Base-by-base conservation (phyloP, 1,139 yeast genomes). In the Blastobotrys illinoisensis region DNA sequence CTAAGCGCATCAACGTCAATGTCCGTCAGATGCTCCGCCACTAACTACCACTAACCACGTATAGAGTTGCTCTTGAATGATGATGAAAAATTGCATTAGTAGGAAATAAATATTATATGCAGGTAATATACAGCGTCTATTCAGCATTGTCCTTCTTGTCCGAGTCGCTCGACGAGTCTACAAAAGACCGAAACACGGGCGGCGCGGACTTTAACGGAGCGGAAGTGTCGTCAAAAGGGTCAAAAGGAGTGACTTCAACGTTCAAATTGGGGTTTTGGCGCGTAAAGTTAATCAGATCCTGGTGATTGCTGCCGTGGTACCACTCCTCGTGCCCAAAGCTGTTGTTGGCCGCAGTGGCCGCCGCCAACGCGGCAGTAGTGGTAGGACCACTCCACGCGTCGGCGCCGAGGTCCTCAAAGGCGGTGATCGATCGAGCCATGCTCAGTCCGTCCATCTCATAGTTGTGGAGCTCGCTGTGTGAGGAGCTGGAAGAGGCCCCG, bases 1-100 rank as follows among this genome's bases (percentile, higher is more conserved):
- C 62, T n/a, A 74, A 74, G 51, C 66, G 78, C 7, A 62, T 74
- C 43, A 74, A 74, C 54, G 62, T 74, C 45, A 74, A 75, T 52
- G 71, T 74, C 21, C 66, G 78, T 3, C 79, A 74, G 54, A 74
- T 74, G 75, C 43, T 54, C 19, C 13, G 28, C 11, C 26, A 47
- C 23, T 20, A 32, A 13, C 21, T 5, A 26, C 9, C 18, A 18
- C 13, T 26, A 28, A 2, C n/a, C 19, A 3, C 21, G 3, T 43
- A 6, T 43, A 19, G 3, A 18, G 19, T 4, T 9, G n/a, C 11
- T 7, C 4, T 16, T 44, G 21, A 18, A 18, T 18, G 24, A 44
- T 3, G 20, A 49, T 3, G 24, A 11, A 14, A 5, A 13, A 49
- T 14, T 32, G 40, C 40, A 32, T 32, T 32, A 32, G 40, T 32